Percentiles rank a stretch among this genome's conserved stretches.
phyloP scores from a whole-genome alignment of 78 protist species.

The Dictyostelium firmibasis region DNA sequence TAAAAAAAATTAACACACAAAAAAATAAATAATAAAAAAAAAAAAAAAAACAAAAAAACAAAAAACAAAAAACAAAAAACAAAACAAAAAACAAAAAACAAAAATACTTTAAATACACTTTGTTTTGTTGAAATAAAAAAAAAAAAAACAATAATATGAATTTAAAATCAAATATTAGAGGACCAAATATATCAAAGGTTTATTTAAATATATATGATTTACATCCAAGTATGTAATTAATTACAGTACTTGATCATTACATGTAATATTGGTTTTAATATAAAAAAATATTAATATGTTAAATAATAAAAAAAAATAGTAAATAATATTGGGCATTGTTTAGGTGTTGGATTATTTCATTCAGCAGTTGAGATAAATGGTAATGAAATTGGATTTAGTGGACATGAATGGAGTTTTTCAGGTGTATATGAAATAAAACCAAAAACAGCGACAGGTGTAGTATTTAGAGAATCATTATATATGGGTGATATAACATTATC shows the following conservation, averaged over 20 bases:
- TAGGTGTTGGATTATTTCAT: constrained; percentile 66
- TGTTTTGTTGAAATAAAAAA: background rate
- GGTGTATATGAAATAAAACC: constrained; percentile 65
- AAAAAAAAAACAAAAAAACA: too few relatives aligned
- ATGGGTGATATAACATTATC: constrained; percentile 40
- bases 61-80: background rate
- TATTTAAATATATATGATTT: constrained; percentile 66
- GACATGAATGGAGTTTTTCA: constrained; percentile 40
- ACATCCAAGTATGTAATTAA: constrained; percentile 29
- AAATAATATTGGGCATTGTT: constrained; percentile 6
- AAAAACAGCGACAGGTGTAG: background rate
- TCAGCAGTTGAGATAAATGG: constrained; percentile 51
- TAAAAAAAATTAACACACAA: too few relatives aligned
- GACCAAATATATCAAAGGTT: background rate
- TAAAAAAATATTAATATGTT: too few relatives aligned
- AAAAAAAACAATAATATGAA: background rate
- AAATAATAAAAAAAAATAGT: background rate
- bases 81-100: too few relatives aligned
- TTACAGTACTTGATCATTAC: too few relatives aligned
- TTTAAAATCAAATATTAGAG: background rate
- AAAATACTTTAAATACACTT: too few relatives aligned
- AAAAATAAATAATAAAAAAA: too few relatives aligned
- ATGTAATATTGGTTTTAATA: too few relatives aligned
- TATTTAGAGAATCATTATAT: constrained; percentile 23
- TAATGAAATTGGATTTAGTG: constrained; percentile 45